A percentile compares a stretch with the other conserved stretches of the same genome.
Evolutionary conservation across 2,329 filamentous ascomycete species (phyloP).

Genomic region (Stachybotrys elegans): DNA sequence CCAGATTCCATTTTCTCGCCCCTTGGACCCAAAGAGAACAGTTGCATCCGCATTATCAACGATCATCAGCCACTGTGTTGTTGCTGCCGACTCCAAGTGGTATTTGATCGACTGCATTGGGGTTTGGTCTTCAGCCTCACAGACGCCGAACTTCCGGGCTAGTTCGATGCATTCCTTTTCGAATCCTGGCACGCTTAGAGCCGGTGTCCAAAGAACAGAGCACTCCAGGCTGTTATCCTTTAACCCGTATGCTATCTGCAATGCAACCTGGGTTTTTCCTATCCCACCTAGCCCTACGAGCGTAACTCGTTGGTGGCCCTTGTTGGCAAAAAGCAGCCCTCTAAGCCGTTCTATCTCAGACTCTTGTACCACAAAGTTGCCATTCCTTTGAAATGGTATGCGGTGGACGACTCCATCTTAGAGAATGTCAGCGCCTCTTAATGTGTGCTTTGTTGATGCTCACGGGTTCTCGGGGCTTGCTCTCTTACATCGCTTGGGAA

Average conservation of each 20-base stretch:
- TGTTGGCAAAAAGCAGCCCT: no score
- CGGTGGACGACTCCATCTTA: no score
- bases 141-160: constrained; percentile 19
- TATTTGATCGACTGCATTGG: constrained; percentile 28
- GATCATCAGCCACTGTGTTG: constrained; percentile 33
- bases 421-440: no score
- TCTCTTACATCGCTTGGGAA: no score
- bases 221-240: constrained; percentile 25
- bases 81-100: constrained; percentile 16
- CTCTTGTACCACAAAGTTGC: no score
- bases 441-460: no score
- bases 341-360: no score
- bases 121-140: constrained; percentile 25
- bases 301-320: constrained; percentile 11
- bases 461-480: no score
- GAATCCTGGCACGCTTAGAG: constrained; percentile 24
- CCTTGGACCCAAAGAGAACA: no score
- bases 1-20: not conserved
- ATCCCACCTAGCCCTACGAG: constrained; percentile 11
- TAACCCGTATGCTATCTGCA: constrained; percentile 25
- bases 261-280: constrained; percentile 6
- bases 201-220: constrained; percentile 35
- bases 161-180: constrained; percentile 29
- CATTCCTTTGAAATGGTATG: no score
- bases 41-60: constrained; percentile 39